phyloP scores from a whole-genome alignment of 768 basidiomycete genomes.

The Boletus fagicola region DNA sequence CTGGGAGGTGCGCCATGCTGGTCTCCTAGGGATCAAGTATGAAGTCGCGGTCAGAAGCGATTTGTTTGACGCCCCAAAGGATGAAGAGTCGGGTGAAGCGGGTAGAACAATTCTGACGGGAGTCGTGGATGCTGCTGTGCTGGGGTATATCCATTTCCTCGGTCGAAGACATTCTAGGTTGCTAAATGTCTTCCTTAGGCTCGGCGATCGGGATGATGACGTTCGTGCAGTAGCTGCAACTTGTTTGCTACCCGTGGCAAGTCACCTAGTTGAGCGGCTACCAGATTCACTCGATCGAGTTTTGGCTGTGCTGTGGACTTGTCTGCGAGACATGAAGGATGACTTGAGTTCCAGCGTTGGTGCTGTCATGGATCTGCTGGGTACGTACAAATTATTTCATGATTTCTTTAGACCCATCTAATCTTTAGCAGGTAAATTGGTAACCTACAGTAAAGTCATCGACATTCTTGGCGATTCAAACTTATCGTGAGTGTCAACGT shows the following conservation, averaged over 20 bases:
- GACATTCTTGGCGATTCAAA: conserved; percentile 64
- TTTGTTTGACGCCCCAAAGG: conserved; percentile 51
- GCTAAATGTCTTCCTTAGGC: conserved; percentile 43
- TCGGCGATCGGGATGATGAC: conserved; percentile 91
- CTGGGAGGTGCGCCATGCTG: conserved; percentile 99
- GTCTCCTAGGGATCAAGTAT: conserved; percentile 94
- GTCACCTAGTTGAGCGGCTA: conserved; percentile 72
- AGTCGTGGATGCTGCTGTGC: conserved; percentile 85
- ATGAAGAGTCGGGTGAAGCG: conserved; percentile 35
- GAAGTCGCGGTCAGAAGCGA: conserved; percentile 93
- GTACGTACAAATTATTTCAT: conserved; percentile 40
- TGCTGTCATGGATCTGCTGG: conserved; percentile 96
- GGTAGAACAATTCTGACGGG: conserved; percentile 66
- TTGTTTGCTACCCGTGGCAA: conserved; percentile 85
- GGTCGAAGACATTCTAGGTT: background rate
- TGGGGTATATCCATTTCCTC: conserved; percentile 57
- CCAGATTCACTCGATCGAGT: conserved; percentile 70
- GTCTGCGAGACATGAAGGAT: conserved; percentile 90
- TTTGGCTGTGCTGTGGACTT: conserved; percentile 85
- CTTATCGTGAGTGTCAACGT: conserved; percentile 59
- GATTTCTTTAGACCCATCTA: conserved; percentile 2
- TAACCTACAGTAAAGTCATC: conserved; percentile 76
- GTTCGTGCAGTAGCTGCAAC: conserved; percentile 94
- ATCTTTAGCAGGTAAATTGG: conserved; percentile 64
- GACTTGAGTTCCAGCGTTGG: conserved; percentile 96